Evolutionary conservation across 2,329 filamentous ascomycete genomes (phyloP).

Genomic region (Aspergillus melleus): DNA sequence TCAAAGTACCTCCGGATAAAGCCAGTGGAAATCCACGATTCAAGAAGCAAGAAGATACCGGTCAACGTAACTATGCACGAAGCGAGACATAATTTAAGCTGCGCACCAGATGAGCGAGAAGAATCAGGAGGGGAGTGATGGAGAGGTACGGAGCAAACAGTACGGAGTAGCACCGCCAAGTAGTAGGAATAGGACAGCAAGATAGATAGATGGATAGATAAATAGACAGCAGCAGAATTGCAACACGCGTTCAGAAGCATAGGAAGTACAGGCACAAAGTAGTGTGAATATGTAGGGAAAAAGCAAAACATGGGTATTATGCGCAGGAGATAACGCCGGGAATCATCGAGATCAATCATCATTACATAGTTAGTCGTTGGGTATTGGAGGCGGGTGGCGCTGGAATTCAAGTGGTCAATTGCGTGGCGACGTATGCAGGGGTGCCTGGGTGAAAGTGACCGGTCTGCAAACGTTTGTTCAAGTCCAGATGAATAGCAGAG

Average conservation of each 20-base stretch:
- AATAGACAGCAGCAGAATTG: neutral
- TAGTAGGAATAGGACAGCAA: no score
- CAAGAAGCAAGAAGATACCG: no score
- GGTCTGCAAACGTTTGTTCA: neutral
- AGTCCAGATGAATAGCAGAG: constrained; percentile 11
- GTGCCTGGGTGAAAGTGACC: neutral
- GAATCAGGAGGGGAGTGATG: no score
- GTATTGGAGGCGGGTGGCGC: neutral
- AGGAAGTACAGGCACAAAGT: neutral
- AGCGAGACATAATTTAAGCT: no score
- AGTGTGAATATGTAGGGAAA: neutral
- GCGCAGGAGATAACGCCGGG: constrained; percentile 18
- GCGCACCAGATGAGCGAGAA: no score
- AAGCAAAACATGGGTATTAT: constrained; percentile 28
- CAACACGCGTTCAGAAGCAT: neutral
- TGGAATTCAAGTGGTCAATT: neutral
- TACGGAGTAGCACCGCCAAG: no score
- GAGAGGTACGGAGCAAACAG: no score
- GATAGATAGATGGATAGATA: no score
- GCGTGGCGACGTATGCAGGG: neutral
- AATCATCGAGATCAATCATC: constrained; percentile 1
- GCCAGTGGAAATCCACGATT: no score
- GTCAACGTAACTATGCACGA: no score
- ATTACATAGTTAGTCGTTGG: constrained; percentile 1
- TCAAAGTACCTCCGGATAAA: no score